phyloP scores from a whole-genome alignment of 148 eudicot genomes.

The Diospyros lotus region DNA sequence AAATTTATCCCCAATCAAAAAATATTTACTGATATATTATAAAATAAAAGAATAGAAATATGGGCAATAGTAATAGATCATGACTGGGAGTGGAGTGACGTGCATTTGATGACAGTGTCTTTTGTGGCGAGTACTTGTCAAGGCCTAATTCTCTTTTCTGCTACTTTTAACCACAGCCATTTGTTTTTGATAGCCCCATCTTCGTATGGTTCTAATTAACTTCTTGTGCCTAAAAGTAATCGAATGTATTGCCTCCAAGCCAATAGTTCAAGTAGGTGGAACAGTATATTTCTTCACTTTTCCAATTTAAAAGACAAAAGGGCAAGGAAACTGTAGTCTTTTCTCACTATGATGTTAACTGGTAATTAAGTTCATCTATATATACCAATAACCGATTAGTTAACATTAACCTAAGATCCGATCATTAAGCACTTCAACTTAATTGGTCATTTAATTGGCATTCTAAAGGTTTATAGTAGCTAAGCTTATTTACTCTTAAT shows the following conservation, averaged over 20 bases:
- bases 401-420: no score
- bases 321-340: background rate
- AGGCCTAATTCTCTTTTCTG: background rate
- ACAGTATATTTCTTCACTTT: background rate
- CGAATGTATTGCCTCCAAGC: background rate
- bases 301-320: background rate
- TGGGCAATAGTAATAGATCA: no score
- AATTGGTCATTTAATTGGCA: no score
- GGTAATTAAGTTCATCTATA: background rate
- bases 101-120: background rate
- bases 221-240: constrained; percentile 1
- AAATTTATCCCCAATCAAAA: no score
- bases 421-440: no score
- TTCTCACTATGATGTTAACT: background rate
- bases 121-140: background rate
- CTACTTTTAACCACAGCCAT: constrained; percentile 5
- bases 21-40: no score
- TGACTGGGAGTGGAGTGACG: background rate
- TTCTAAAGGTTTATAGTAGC: no score
- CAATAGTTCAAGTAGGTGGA: background rate
- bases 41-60: no score
- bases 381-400: background rate
- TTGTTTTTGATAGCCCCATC: background rate
- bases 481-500: no score
- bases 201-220: background rate